These are phyloP conservation scores for Brassica cretica DNA, from an alignment of 345 rosid genomes.

Conservation along the genomic window DNA sequence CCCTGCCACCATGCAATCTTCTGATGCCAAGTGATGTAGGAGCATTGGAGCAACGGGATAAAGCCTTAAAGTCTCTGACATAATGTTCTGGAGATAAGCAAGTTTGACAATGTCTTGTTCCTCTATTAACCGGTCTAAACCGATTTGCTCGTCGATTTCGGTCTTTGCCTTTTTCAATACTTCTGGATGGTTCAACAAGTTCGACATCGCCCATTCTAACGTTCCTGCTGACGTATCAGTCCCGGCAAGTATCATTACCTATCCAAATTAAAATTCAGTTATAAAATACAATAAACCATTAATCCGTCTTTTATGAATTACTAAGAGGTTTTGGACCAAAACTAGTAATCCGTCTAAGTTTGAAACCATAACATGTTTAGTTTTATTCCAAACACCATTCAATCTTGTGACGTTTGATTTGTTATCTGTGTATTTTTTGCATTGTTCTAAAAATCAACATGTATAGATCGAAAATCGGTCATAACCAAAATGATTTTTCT, in stretches of 20 bases:
- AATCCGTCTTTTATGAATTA: no score
- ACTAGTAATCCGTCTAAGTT: no score
- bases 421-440: no score
- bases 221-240: conserved; percentile 30
- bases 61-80: conserved; percentile 35
- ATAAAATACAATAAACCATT: neutral
- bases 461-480: no score
- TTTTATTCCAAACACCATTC: no score
- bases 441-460: no score
- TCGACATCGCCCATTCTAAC: conserved; percentile 28
- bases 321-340: neutral
- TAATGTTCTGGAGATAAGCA: conserved; percentile 41
- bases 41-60: conserved; percentile 44
- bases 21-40: conserved; percentile 40
- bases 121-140: conserved; percentile 37
- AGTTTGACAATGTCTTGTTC: conserved; percentile 42
- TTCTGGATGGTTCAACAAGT: conserved; percentile 37
- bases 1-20: conserved; percentile 41
- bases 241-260: conserved; percentile 47
- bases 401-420: no score
- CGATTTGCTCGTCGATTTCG: conserved; percentile 32
- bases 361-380: no score
- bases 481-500: no score
- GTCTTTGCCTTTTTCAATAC: conserved; percentile 39
- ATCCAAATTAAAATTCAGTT: neutral